Evolutionary conservation across 345 rosid genomes (phyloP).

Genomic region (Arabis alpina): DNA sequence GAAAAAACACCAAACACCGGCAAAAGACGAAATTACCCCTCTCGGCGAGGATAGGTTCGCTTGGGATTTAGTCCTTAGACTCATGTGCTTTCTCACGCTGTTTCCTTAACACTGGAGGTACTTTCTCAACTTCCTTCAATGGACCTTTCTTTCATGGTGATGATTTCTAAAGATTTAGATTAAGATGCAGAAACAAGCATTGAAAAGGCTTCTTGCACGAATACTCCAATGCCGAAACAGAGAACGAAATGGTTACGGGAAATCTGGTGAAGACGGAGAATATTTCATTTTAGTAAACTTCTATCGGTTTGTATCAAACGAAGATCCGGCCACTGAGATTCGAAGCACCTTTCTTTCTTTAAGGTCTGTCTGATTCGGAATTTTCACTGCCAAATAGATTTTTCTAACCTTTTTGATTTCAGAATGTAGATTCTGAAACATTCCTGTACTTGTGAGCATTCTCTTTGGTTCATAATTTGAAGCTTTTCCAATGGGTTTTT

Average conservation of each 20-base stretch:
- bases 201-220: slow-evolving; percentile 5
- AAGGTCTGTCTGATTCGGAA: slow-evolving; percentile 50
- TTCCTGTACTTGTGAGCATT: not conserved
- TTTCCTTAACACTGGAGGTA: slow-evolving; percentile 92
- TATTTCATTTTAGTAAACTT: slow-evolving; percentile 80
- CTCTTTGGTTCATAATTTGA: not conserved
- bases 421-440: not conserved
- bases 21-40: slow-evolving; percentile 85
- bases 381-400: not conserved
- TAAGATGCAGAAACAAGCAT: slow-evolving; percentile 18
- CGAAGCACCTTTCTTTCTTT: slow-evolving; percentile 67
- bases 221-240: slow-evolving; percentile 31
- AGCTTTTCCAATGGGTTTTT: not conserved
- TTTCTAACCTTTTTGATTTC: not conserved
- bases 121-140: slow-evolving; percentile 72
- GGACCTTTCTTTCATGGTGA: slow-evolving; percentile 81
- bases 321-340: slow-evolving; percentile 64
- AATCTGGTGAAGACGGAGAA: slow-evolving; percentile 28
- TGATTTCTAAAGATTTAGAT: slow-evolving; percentile 43
- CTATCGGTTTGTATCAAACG: slow-evolving; percentile 66
- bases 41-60: slow-evolving; percentile 72
- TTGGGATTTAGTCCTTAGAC: slow-evolving; percentile 84
- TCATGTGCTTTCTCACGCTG: slow-evolving; percentile 92
- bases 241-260: not conserved
- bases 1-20: slow-evolving; percentile 77